Base-by-base conservation (phyloP, 2,329 filamentous ascomycete genomes). In the Ophiocordyceps camponoti-floridani region DNA sequence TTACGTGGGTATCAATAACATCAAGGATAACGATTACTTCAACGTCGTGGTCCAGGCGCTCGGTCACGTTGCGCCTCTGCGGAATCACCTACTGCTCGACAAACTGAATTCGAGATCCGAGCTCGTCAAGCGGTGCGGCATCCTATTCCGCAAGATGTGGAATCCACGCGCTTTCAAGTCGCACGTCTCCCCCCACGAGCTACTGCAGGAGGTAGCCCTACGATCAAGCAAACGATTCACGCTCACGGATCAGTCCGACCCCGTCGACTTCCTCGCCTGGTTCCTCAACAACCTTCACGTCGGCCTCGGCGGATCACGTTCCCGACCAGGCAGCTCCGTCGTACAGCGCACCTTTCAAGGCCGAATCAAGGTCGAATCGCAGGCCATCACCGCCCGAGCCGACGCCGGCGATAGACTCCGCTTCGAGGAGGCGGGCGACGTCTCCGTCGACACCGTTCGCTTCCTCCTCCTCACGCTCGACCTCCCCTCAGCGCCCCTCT, bases 1-100 rank as follows among this genome's bases (percentile, higher is more conserved):
- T 6, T 98, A 88, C 59, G 86, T 98, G 48, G 91, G 91, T 52
- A 93, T 98, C 84, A 98, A 98, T 72, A 98, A 98, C 65, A 95
- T 98, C 71, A 98, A 98, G 63, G 86, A 91, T 47, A 98, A 98
- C 65, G 91, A 98, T 67, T 98, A 98, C 65, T 74, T 96, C 57
- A 98, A 98, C 58, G 89, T 94, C 26, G 76, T 95, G 3, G 82
- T 94, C 43, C 91, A 98, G 62, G 82, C 88, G 7, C 72, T 98
- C 35, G 81, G 89, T 3, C 91, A 98, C 62, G 86, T 96, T 26
- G 69, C 79, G 18, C 89, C 91, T 4, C 68, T 98, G 52, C 79
- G 91, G 31, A 95, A 96, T 60, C 96, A 79, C 64, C 79, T 96
- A 58, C 78, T 98, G 55, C 74, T 96, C 1, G 85, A 94, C 57